Evolutionary conservation across 352 stramenopile genomes (phyloP).

Genomic region (Thalassiosira livingstoniorum): DNA sequence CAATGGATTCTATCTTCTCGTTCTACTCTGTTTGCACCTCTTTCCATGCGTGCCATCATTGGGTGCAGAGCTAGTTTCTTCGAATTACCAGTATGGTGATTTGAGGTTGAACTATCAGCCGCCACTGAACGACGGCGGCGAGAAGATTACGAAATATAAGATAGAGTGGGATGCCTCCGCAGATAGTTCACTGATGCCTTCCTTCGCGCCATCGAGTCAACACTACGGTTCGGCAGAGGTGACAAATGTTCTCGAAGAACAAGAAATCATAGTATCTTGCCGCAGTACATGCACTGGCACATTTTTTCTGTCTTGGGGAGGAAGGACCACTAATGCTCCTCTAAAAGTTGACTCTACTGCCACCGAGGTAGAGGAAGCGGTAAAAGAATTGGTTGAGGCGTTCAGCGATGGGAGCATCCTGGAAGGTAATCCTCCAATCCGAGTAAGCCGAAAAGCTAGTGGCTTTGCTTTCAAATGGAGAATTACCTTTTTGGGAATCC

Average conservation of each 20-base stretch:
- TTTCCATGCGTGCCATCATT: conserved; percentile 23
- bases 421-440: conserved; percentile 45
- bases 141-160: conserved; percentile 92
- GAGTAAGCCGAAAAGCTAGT: conserved; percentile 65
- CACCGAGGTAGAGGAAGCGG: conserved; percentile 46
- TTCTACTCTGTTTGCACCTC: conserved; percentile 5
- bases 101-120: conserved; percentile 56
- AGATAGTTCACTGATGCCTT: conserved; percentile 31
- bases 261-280: conserved; percentile 88
- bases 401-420: conserved; percentile 35
- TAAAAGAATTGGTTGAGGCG: conserved; percentile 48
- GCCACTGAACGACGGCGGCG: conserved; percentile 91
- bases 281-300: conserved; percentile 85
- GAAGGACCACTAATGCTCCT: conserved; percentile 56
- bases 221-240: conserved; percentile 90
- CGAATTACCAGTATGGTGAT: conserved; percentile 66
- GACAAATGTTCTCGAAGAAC: conserved; percentile 90
- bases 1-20: background rate
- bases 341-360: conserved; percentile 54
- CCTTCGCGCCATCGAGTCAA: conserved; percentile 87
- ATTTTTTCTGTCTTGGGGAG: conserved; percentile 93
- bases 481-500: conserved; percentile 90
- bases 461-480: conserved; percentile 92
- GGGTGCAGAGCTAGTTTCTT: conserved; percentile 56
- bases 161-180: conserved; percentile 92